These are phyloP conservation scores for Polysphondylium violaceum DNA, from an alignment of 78 protist genomes.

Conservation along the genomic window DNA sequence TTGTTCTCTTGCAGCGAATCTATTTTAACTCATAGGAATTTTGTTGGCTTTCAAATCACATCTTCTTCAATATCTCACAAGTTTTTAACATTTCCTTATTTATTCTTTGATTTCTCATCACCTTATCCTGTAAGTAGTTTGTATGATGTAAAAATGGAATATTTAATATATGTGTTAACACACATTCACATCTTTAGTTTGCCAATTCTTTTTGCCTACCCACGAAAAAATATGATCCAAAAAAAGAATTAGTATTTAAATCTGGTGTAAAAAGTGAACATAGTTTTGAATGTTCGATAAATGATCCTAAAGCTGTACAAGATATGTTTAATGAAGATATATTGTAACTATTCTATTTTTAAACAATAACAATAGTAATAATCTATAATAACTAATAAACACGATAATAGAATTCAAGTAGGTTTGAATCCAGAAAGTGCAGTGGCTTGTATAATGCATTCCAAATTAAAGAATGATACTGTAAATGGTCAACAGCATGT, in stretches of 20 bases:
- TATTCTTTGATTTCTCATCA: slow-evolving; percentile 44
- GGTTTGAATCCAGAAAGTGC: neutral
- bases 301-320: neutral
- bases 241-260: slow-evolving; percentile 13
- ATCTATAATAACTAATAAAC: neutral
- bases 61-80: neutral
- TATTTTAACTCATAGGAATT: slow-evolving; percentile 3
- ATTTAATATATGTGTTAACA: neutral
- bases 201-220: slow-evolving; percentile 3
- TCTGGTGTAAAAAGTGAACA: slow-evolving; percentile 1
- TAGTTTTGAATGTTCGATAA: slow-evolving; percentile 15
- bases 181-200: neutral
- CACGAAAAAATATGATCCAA: neutral
- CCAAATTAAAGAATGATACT: neutral
- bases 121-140: slow-evolving; percentile 19
- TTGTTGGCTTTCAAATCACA: slow-evolving; percentile 5
- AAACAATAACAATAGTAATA: neutral
- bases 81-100: slow-evolving; percentile 33
- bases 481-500: no score
- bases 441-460: neutral
- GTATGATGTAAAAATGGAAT: neutral
- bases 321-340: neutral
- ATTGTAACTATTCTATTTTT: slow-evolving; percentile 1
- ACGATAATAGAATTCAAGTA: slow-evolving; percentile 1
- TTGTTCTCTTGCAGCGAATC: neutral